Evolutionary conservation across 441 rosid genomes (phyloP), one percentile per base, ranked within the genome.

Genomic region (Geranium incanum): DNA sequence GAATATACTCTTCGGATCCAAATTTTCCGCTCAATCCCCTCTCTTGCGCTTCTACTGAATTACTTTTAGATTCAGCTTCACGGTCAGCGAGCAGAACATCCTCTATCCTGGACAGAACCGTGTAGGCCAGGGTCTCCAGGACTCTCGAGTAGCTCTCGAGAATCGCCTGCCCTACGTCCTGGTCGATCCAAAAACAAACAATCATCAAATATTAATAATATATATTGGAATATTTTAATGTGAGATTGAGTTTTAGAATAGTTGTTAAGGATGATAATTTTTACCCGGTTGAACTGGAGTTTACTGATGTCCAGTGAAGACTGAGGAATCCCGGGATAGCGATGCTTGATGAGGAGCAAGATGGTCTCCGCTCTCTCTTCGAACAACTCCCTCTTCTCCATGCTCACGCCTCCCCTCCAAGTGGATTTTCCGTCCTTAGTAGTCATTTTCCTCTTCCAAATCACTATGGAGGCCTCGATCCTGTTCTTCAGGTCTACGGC

Each of bases 111-210:
- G 98, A 95, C 83, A 87, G 67, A 4, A 92, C 91, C 0, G 93
- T 88, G 74, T 79, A 88, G 55, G 99, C 98, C 78, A 95, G 86
- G 78, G 93, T 95, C 79, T 95, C 98, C 4, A 95, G 85, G 67
- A 92, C 84, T 79, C 99, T 86, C 1, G 99, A 95, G 76, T 92
- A 95, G 78, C 99, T 88, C 77, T 95, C 99, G 19, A 90, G 81
- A 70, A 88, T 75, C 1, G 98, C 97, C 41, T 92, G 97, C 6
- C 99, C 99, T 66, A 95, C 86, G 72, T 92, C 98, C 96, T 45
- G 52, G 33, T 28, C 33, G 3, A 28, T 28, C 33, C 33, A 28
- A 28, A 28, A 28, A 28, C 33, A 28, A 28, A 28, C 33, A 28
- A 28, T 28, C 3, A 2, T 28, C 33, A 28, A 28, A 21, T 21